A percentile compares a stretch with the other conserved stretches of the same genome.
phyloP scores from a whole-genome alignment of 306 rosid species.

The Mucuna pruriens region DNA sequence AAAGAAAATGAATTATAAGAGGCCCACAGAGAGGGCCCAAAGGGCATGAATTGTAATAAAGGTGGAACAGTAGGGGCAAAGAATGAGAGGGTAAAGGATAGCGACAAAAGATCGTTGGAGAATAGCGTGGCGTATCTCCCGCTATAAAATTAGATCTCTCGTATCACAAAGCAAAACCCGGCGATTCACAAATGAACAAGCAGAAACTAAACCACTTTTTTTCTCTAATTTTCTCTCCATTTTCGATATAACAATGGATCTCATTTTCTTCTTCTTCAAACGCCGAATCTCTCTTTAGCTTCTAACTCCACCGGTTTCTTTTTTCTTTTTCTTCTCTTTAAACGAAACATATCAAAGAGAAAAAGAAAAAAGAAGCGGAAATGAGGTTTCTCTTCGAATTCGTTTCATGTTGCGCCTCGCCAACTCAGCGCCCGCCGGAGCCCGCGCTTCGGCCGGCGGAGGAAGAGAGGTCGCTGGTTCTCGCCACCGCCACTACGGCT shows the following conservation, averaged over 20 bases:
- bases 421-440: background rate
- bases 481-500: background rate
- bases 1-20: background rate
- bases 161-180: background rate
- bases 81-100: background rate
- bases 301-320: background rate
- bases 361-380: background rate
- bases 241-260: background rate
- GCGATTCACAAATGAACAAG: background rate
- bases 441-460: background rate
- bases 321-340: background rate
- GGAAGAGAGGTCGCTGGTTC: slow-evolving; percentile 44
- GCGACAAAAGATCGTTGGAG: background rate
- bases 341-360: too few species aligned
- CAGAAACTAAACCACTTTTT: background rate
- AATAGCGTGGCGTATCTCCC: slow-evolving; percentile 21
- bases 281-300: background rate
- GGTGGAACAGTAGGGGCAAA: background rate
- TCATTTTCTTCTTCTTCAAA: slow-evolving; percentile 2
- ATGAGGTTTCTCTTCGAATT: slow-evolving; percentile 61
- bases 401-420: slow-evolving; percentile 54
- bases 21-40: background rate
- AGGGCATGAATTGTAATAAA: slow-evolving; percentile 14
- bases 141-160: background rate
- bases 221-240: background rate